phyloP scores from a whole-genome alignment of 2,329 filamentous ascomycete species.

The Cadophora gregata region DNA sequence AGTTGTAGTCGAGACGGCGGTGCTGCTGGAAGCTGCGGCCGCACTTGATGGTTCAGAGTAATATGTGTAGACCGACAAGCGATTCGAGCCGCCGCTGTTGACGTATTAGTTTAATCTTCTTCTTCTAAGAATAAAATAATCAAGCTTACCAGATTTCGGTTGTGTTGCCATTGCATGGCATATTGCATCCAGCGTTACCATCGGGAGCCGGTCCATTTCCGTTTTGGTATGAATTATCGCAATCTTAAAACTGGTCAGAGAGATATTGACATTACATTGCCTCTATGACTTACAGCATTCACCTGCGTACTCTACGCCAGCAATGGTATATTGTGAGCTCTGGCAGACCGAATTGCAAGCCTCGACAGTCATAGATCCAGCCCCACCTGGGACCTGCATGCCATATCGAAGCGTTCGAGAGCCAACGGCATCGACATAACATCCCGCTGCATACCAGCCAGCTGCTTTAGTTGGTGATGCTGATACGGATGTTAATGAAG shows the following conservation, averaged over 20 bases:
- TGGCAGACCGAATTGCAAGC: slow-evolving; percentile 27
- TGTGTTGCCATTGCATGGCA: slow-evolving; percentile 39
- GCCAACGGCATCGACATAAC: not conserved
- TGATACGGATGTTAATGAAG: not conserved
- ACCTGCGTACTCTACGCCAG: slow-evolving; percentile 32
- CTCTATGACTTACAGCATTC: slow-evolving; percentile 22
- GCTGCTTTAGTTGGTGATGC: not conserved
- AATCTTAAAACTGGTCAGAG: slow-evolving; percentile 22
- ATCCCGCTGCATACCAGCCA: not conserved
- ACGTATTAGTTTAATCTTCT: no score
- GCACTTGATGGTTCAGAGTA: no score
- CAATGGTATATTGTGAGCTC: slow-evolving; percentile 23
- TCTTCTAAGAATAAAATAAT: no score
- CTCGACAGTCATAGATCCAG: slow-evolving; percentile 29
- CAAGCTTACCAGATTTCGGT: slow-evolving; percentile 27
- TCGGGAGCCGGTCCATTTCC: slow-evolving; percentile 32
- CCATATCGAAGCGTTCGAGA: not conserved
- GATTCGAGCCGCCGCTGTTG: not conserved
- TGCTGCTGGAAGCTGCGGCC: no score
- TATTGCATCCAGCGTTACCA: slow-evolving; percentile 36
- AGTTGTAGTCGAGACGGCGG: no score
- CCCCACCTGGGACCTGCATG: slow-evolving; percentile 14
- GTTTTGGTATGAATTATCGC: slow-evolving; percentile 32
- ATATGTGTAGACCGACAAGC: not conserved
- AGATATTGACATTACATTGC: no score